A percentile compares a stretch with the other conserved stretches of the same genome.
Evolutionary conservation across 371 early-diverging fungal species (phyloP).

Genomic region (Mortierella sp.): DNA sequence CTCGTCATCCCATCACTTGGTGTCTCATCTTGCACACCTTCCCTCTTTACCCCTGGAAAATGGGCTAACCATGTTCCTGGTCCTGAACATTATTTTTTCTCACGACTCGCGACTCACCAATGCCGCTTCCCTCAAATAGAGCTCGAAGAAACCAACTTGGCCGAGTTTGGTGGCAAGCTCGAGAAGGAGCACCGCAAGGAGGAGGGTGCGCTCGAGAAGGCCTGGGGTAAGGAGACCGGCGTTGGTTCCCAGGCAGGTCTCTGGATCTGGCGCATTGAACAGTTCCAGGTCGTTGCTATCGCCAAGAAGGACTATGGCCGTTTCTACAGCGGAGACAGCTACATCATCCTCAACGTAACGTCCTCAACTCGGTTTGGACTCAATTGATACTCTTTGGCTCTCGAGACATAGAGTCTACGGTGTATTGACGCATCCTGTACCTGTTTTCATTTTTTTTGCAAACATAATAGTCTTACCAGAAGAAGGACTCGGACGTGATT

Average conservation of each 20-base stretch:
- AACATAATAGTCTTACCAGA: conserved; percentile 70
- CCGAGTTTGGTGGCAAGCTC: conserved; percentile 77
- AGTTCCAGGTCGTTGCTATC: conserved; percentile 77
- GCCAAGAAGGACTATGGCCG: conserved; percentile 75
- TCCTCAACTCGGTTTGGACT: too few relatives aligned
- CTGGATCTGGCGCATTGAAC: conserved; percentile 86
- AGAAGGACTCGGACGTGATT: conserved; percentile 70
- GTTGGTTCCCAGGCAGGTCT: conserved; percentile 65
- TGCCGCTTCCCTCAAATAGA: conserved; percentile 61
- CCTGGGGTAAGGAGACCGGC: conserved; percentile 70
- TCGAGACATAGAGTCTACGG: too few relatives aligned
- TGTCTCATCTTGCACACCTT: neutral
- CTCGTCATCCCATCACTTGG: neutral
- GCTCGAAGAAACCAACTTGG: conserved; percentile 79
- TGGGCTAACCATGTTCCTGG: neutral
- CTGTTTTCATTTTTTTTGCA: neutral
- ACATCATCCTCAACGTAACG: conserved; percentile 80
- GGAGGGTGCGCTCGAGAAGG: conserved; percentile 76
- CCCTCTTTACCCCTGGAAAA: neutral
- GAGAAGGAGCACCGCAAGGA: conserved; percentile 80
- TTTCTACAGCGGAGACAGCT: conserved; percentile 87
- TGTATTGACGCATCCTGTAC: neutral
- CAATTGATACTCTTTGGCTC: too few relatives aligned
- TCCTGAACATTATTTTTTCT: neutral
- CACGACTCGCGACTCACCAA: neutral